phyloP scores from a whole-genome alignment of 2,329 filamentous ascomycete genomes.

The Aureobasidium namibiae region DNA sequence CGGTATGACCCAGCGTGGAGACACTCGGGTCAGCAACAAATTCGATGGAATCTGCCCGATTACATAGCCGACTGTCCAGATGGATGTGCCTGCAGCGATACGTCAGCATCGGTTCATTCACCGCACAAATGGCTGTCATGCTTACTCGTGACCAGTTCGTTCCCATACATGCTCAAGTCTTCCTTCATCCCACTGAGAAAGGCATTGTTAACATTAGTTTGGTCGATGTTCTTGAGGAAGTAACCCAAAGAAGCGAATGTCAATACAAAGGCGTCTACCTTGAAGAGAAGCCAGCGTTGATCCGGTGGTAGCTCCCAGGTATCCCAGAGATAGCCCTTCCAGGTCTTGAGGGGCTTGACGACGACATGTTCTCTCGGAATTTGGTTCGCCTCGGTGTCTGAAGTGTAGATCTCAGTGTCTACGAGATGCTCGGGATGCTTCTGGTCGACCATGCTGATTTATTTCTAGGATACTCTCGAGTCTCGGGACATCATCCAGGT shows the following conservation, averaged over 20 bases:
- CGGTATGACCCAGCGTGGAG: conserved; percentile 29
- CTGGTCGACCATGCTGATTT: not conserved
- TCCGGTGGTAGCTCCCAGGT: conserved; percentile 5
- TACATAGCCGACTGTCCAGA: conserved; percentile 25
- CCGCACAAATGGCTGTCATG: not conserved
- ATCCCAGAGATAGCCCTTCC: conserved; percentile 6
- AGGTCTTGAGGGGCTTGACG: not conserved
- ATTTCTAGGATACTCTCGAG: not conserved
- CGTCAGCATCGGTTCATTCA: conserved; percentile 23
- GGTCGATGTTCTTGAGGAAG: conserved; percentile 25
- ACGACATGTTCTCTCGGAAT: not conserved
- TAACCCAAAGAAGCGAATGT: conserved; percentile 1
- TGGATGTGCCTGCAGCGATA: not conserved
- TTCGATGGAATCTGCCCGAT: conserved; percentile 32
- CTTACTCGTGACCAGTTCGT: conserved; percentile 24
- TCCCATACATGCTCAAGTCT: conserved; percentile 31
- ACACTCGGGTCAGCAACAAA: conserved; percentile 28
- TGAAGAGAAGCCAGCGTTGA: conserved; percentile 4
- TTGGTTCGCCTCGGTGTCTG: not conserved
- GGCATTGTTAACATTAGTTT: conserved; percentile 35
- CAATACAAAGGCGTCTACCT: conserved; percentile 5
- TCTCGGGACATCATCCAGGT: not conserved
- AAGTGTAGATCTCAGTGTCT: not conserved
- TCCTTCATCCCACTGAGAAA: conserved; percentile 36
- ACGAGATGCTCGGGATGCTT: not conserved